Conservation (phyloP, 805 yeast species). For the Candida boidinii region DNA sequence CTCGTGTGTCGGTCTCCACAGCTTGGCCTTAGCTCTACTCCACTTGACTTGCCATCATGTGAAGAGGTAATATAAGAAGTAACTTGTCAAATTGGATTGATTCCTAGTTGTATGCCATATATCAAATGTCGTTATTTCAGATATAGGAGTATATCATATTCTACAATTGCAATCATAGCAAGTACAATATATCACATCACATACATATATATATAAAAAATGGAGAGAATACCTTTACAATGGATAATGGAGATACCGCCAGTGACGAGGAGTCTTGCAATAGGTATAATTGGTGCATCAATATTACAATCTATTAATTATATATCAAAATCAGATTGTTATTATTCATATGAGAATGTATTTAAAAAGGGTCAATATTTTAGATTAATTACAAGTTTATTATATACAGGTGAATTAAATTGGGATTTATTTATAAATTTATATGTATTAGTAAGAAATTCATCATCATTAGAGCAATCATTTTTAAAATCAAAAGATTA, state of each 20-base stretch:
- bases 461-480: constrained; percentile 30
- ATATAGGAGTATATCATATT: too few relatives aligned
- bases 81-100: too few relatives aligned
- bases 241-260: constrained; percentile 36
- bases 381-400: constrained; percentile 28
- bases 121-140: too few relatives aligned
- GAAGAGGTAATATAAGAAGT: too few relatives aligned
- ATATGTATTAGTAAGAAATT: constrained; percentile 28
- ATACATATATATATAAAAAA: too few relatives aligned
- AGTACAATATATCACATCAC: too few relatives aligned
- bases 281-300: constrained; percentile 24
- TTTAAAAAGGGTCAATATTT: constrained; percentile 29
- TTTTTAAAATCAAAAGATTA: constrained; percentile 25
- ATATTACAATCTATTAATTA: constrained; percentile 25
- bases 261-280: constrained; percentile 31
- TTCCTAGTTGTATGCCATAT: too few relatives aligned
- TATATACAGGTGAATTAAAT: constrained; percentile 32
- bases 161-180: too few relatives aligned
- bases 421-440: constrained; percentile 25
- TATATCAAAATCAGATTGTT: constrained; percentile 21
- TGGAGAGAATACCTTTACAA: constrained; percentile 30
- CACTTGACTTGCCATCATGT: too few relatives aligned
- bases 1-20: too few relatives aligned
- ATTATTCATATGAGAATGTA: constrained; percentile 28
- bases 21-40: too few relatives aligned